Conservation (phyloP, 306 rosid genomes). For the Cicer arietinum region DNA sequence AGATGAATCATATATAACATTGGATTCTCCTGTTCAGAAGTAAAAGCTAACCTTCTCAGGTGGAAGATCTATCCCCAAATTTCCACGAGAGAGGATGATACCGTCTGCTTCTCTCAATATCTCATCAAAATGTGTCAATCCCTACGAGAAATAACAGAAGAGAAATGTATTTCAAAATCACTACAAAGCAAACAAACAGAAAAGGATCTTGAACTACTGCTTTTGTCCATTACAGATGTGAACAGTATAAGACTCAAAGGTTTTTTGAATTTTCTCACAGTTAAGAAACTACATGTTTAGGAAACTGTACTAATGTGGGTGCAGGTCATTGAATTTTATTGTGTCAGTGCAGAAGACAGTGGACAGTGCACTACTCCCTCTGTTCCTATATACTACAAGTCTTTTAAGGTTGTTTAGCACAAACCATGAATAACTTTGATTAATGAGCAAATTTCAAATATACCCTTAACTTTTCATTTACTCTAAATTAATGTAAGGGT, state of each 20-base stretch:
- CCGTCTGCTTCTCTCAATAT: constrained; percentile 91
- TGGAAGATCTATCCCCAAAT: constrained; percentile 90
- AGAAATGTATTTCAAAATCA: constrained; percentile 35
- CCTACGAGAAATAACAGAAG: constrained; percentile 52
- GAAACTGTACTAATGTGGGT: not conserved
- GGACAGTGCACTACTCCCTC: too few species aligned
- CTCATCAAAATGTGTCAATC: constrained; percentile 81
- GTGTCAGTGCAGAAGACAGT: not conserved
- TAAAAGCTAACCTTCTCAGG: constrained; percentile 77
- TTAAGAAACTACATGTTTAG: not conserved
- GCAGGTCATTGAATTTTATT: not conserved
- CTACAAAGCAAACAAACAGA: constrained; percentile 4
- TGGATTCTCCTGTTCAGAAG: not conserved
- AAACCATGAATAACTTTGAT: too few species aligned
- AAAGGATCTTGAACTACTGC: not conserved
- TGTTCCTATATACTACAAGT: too few species aligned
- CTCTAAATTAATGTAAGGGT: too few species aligned
- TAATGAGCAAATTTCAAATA: too few species aligned
- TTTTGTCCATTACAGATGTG: constrained; percentile 7
- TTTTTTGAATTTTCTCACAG: constrained; percentile 31
- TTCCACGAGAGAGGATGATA: constrained; percentile 81
- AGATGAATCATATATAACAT: constrained; percentile 15
- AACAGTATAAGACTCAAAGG: constrained; percentile 9
- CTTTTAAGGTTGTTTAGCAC: too few species aligned
- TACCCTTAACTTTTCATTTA: too few species aligned